phyloP scores from a whole-genome alignment of 176 grass and related monocot genomes.

The Rhynchospora tenuis region DNA sequence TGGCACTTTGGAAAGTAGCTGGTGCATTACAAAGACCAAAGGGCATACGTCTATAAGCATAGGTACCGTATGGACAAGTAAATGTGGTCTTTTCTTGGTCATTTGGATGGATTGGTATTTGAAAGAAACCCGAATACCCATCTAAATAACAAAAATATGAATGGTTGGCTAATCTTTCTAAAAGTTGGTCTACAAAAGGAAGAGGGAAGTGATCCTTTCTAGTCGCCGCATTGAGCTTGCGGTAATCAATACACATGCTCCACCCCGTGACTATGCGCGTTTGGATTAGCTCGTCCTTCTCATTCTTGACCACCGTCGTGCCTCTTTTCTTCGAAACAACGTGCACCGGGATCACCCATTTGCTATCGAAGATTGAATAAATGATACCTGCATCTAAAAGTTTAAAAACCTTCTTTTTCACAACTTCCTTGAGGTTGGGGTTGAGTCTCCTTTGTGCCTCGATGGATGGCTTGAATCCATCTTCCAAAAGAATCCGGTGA shows the following conservation, averaged over 20 bases:
- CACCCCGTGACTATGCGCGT: not conserved
- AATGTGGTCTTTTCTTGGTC: constrained; percentile 12
- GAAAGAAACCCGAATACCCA: not conserved
- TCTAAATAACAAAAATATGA: not conserved
- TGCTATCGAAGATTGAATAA: not conserved
- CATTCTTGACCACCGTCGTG: not conserved
- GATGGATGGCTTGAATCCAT: not conserved
- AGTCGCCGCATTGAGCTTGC: not conserved
- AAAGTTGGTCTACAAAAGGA: not conserved
- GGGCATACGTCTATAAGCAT: not conserved
- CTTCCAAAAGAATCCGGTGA: not conserved
- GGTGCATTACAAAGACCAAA: not conserved
- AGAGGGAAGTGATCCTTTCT: not conserved
- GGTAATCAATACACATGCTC: not conserved
- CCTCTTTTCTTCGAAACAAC: not conserved
- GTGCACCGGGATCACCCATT: not conserved
- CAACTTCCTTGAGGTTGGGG: not conserved
- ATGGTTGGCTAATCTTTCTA: not conserved
- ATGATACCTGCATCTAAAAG: not conserved
- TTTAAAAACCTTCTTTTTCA: not conserved
- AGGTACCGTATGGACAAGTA: not conserved
- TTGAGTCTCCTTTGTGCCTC: not conserved
- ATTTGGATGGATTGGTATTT: not conserved
- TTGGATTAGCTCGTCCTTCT: not conserved
- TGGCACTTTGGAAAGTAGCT: no score